These are phyloP conservation scores for Lotus japonicus DNA, from an alignment of 306 rosid species.

Conservation along the genomic window DNA sequence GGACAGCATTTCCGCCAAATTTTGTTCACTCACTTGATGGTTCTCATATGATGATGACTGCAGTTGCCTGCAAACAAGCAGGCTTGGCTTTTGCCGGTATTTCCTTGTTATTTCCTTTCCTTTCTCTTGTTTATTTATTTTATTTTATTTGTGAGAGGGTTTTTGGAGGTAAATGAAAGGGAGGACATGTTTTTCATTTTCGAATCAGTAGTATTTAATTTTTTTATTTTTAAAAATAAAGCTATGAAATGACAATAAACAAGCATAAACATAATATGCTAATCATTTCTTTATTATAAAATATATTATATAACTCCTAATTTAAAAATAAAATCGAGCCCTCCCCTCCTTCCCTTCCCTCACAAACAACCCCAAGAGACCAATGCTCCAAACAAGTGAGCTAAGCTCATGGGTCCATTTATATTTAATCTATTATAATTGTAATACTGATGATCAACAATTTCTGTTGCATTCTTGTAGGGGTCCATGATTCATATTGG, in stretches of 20 bases:
- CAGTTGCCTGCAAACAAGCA: constrained; percentile 74
- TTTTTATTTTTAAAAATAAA: no score
- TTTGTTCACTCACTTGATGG: constrained; percentile 97
- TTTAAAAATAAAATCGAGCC: no score
- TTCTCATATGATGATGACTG: constrained; percentile 99
- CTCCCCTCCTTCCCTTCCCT: no score
- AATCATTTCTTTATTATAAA: no score
- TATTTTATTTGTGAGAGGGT: no score
- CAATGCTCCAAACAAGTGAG: neutral
- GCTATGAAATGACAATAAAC: no score
- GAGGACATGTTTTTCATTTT: no score
- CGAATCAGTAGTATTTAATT: no score
- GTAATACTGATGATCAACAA: neutral
- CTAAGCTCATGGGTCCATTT: neutral
- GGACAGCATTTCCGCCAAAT: constrained; percentile 93
- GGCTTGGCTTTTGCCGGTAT: constrained; percentile 88
- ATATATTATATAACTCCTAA: no score
- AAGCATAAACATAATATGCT: no score
- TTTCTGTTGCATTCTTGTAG: constrained; percentile 37
- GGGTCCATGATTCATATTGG: constrained; percentile 99
- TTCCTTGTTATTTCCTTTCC: constrained; percentile 14
- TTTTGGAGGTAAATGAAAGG: no score
- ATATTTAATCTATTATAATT: neutral
- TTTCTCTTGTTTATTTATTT: neutral
- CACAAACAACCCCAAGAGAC: no score